Evolutionary conservation across 2,329 filamentous ascomycete genomes (phyloP).

Genomic region (Fusarium penzigii): DNA sequence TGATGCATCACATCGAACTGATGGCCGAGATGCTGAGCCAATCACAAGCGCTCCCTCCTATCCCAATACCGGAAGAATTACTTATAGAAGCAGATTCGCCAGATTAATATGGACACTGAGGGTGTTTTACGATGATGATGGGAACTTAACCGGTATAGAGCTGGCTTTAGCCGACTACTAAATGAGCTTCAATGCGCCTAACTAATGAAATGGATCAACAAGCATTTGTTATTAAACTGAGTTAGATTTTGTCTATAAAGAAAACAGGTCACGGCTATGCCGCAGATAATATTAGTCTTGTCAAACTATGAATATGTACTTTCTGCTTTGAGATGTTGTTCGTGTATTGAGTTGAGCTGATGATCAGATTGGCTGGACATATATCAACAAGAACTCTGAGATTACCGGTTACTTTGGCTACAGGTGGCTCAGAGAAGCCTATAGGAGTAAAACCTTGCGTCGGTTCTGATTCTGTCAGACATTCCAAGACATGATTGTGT

Average conservation of each 20-base stretch:
- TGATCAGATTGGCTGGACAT: too few relatives aligned
- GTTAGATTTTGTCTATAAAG: neutral
- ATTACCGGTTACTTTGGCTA: too few relatives aligned
- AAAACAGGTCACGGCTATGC: neutral
- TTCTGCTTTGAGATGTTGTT: too few relatives aligned
- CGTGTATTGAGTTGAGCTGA: too few relatives aligned
- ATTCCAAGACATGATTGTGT: too few relatives aligned
- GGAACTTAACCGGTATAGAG: conserved; percentile 11
- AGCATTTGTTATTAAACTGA: neutral
- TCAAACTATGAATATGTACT: too few relatives aligned
- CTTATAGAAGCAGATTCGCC: conserved; percentile 35
- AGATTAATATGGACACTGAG: conserved; percentile 25
- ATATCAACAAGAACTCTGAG: too few relatives aligned
- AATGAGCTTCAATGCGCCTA: neutral
- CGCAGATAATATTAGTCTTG: too few relatives aligned
- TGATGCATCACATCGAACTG: conserved; percentile 43
- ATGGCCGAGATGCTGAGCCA: conserved; percentile 40
- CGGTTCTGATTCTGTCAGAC: too few relatives aligned
- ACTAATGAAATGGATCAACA: neutral
- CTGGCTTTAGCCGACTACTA: conserved; percentile 14
- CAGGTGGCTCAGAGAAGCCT: too few relatives aligned
- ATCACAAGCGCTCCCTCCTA: conserved; percentile 29
- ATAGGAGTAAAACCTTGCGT: too few relatives aligned
- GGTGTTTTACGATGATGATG: neutral
- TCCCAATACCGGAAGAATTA: conserved; percentile 34